Base-by-base conservation (phyloP, 768 basidiomycete genomes). In the Gymnopilus dilepis region DNA sequence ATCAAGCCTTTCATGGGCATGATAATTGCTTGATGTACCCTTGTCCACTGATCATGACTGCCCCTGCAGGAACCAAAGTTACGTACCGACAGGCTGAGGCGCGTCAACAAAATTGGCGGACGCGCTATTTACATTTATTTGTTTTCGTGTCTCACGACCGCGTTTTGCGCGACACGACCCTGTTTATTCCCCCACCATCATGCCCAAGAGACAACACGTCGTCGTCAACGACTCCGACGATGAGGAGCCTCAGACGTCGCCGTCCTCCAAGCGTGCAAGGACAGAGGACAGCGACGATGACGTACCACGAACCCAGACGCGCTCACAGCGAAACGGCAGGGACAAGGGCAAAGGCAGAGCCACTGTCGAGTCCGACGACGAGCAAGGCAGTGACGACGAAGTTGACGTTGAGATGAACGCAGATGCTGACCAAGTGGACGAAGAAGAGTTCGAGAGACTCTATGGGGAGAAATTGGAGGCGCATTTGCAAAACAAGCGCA, bases 361-460 rank as follows among this genome's bases (percentile, higher is more conserved):
- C 22, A 68, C 66, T 28, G 74, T 69, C 13, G 71, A 75, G 43
- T 74, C 73, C 33, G 72, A 76, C 15, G 74, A 72, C 21, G 68
- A 70, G 53, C 75, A 62, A 42, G 70, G 60, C 13, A 64, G 69
- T 28, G 74, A 69, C 13, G 65, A 69, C 4, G 74, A 71, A 1
- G 73, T 69, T 38, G 74, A 74, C 24, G 66, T 66, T n/a, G 75
- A 75, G 31, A 75, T 76, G 4, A 69, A 65, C 22, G 75, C 74
- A 4, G 72, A 76, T 6, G 76, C 74, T 8, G 79, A 78, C 9
- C 74, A 81, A 58, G 82, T 82, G 31, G 84, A 85, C n/a, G 89
- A 91, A 57, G 83, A 85, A 62, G 76, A 80, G 68, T 88, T 90
- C 59, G 91, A 92, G 63, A 80, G 83, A 59, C 80, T 85, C 50